Base-by-base conservation (phyloP, 768 basidiomycete species). In the Melanogaster broomeanus region DNA sequence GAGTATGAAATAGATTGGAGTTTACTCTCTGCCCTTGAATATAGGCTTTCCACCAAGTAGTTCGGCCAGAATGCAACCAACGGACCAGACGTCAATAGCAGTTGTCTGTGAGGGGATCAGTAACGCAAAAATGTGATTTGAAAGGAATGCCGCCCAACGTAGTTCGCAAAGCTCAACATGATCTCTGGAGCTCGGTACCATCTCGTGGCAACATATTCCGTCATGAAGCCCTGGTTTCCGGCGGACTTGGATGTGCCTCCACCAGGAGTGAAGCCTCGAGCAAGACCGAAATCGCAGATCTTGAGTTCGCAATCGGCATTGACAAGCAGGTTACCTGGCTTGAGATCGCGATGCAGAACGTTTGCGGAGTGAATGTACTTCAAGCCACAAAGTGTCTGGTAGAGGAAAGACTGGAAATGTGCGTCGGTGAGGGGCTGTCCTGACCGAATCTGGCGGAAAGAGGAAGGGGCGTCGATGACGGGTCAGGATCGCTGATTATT, bases 161-260 rank as follows among this genome's bases (percentile, higher is more conserved):
- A 93, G 74, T 93, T 93, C 19, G 91, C 91, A 61, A 93, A 96
- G 74, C 92, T 94, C 61, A 98, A 68, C 97, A 98, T 99, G 72
- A 98, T 99, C 74, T 99, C 97, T 0, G 97, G 96, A 19, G 96
- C 96, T 31, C 96, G 80, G 68, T 99, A 99, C 96, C 96, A 98
- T 50, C 96, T 80, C 8, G 96, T 99, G n/a, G 96, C 96, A 28
- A 98, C 90, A 68, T 96, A 98, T 73, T 98, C 97, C 0, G 97
- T 98, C 96, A 98, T 98, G 74, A 98, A 98, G 0, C 96, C 96
- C 63, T 88, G 88, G 62, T 90, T 89, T 33, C 87, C 85, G 19
- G 87, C 84, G 1, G 85, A 79, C 57, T 79, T 84, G 46, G 83
- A 86, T 31, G 81, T 83, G 30, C 88, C 87, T 41, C 86, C 81